Base-by-base conservation (phyloP, 805 yeast species). In the Candida morakotiae region DNA sequence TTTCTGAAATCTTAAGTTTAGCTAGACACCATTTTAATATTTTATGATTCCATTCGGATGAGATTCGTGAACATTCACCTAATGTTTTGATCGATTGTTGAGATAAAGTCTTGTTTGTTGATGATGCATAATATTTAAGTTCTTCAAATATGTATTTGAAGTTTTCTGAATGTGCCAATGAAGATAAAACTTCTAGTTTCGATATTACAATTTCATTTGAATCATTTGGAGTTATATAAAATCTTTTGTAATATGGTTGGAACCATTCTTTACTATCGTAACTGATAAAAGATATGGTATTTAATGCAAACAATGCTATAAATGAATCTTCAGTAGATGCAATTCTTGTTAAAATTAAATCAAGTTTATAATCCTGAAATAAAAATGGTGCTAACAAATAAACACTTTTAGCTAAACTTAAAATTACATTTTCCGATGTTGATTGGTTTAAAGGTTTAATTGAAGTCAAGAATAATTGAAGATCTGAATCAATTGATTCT, bases 11-110 rank as follows among this genome's bases (percentile, higher is more conserved):
- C 28, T 42, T 72, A 50, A 81, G 60, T 49, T 79, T 66, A 17
- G 53, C 56, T 43, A 79, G 62, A 44, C 87, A 64, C 87, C 95
- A 84, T 36, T 68, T 72, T 45, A 86, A 68, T 3, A 83, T 69
- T 42, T 62, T 71, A 6, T 67, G 54, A 27, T 73, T 71, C 69
- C 83, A 76, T n/a, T 62, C 65, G 1, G 60, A 49, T 2, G 63
- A 69, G 41, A 47, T 54, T 35, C 67, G 73, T 2, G 84, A 77
- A 46, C 86, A 80, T 6, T 69, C 56, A 0, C 85, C 83, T 25
- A 88, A 62, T 1, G 83, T 73, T 36, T 73, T 72, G 9, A 87
- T 73, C 1, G 88, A 72, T 30, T 71, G 74, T 22, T 52, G 47
- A 15, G 70, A 58, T 17, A 62, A 47, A 26, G 44, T 30, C 2